Conservation (phyloP, 2,329 filamentous ascomycete genomes). For the Fusarium subglutinans region DNA sequence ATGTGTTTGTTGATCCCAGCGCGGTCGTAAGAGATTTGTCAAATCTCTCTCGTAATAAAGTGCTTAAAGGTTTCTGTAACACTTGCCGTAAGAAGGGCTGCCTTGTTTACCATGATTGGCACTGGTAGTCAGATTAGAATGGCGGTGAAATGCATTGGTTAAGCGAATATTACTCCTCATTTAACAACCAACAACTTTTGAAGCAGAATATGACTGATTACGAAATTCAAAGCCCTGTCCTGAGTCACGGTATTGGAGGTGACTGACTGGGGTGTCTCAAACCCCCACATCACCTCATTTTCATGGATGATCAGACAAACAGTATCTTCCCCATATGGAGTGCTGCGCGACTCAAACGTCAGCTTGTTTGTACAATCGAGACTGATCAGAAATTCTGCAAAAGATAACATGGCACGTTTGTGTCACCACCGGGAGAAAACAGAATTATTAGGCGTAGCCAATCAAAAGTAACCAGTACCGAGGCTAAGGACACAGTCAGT, state of each 20-base stretch:
- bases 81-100: neutral
- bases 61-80: no score
- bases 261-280: neutral
- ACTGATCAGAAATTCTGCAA: neutral
- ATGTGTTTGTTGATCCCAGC: no score
- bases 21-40: neutral
- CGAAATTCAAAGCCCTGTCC: neutral
- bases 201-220: neutral
- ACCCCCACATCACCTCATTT: neutral
- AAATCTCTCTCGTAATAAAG: neutral
- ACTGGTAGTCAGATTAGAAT: neutral
- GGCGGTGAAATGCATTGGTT: neutral
- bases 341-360: neutral
- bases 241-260: fast-evolving
- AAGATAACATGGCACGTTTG: neutral
- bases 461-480: neutral
- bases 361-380: neutral
- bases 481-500: neutral
- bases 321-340: neutral
- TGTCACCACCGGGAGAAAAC: neutral
- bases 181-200: neutral
- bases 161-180: neutral
- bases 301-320: neutral
- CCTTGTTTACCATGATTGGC: neutral
- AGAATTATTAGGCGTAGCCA: neutral